These are phyloP conservation scores for Tetradesmus lagerheimii DNA, from an alignment of 139 green algal species.

Conservation along the genomic window DNA sequence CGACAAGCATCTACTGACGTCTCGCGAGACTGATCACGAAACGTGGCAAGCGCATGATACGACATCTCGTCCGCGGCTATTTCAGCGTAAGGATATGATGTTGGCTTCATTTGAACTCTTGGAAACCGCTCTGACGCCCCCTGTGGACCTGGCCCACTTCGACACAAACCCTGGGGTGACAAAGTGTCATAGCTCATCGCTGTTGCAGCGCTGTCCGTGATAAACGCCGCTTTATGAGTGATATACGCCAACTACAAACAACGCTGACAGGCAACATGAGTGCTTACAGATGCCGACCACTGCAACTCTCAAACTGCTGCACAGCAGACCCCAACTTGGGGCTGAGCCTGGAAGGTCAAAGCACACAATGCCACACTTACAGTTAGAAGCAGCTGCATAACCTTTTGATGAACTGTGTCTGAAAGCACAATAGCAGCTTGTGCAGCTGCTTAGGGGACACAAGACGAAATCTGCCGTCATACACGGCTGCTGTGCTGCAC, in stretches of 20 bases:
- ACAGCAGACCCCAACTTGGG: too few relatives aligned
- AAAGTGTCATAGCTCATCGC: neutral
- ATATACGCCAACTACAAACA: too few relatives aligned
- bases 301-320: too few relatives aligned
- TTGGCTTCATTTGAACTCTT: too few relatives aligned
- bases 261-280: too few relatives aligned
- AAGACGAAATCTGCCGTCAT: neutral
- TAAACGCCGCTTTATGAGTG: too few relatives aligned
- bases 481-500: neutral
- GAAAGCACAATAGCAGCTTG: neutral
- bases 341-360: too few relatives aligned
- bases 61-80: neutral
- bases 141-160: neutral
- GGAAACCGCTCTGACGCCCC: too few relatives aligned
- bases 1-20: neutral
- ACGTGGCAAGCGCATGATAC: neutral
- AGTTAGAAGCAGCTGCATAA: too few relatives aligned
- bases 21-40: neutral
- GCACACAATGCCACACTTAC: neutral
- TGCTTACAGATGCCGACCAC: too few relatives aligned
- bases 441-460: neutral
- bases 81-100: too few relatives aligned
- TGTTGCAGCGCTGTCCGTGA: neutral
- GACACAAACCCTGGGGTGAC: neutral
- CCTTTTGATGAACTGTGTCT: neutral